These are phyloP conservation scores for Sanghuangporus weigelae DNA, from an alignment of 1,284 basidiomycete species.

Conservation along the genomic window DNA sequence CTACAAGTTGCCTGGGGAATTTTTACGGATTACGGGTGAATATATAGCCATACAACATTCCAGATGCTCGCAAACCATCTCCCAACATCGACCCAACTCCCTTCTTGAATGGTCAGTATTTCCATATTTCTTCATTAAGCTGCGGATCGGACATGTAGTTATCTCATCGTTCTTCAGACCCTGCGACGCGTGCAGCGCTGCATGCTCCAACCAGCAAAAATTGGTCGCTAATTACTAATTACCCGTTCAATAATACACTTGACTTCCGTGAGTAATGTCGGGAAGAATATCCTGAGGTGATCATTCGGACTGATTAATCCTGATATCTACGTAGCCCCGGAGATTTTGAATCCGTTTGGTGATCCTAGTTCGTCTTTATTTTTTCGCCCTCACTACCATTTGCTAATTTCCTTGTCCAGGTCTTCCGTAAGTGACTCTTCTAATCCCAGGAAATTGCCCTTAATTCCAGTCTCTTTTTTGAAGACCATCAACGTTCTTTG, in stretches of 20 bases:
- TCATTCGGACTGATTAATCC: background rate
- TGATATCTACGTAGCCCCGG: slow-evolving; percentile 15
- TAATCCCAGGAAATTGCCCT: background rate
- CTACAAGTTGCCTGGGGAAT: background rate
- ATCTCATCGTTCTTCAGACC: slow-evolving; percentile 29
- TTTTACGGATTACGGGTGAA: background rate
- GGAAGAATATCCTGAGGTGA: background rate
- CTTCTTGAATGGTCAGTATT: slow-evolving; percentile 53
- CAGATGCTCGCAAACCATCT: slow-evolving; percentile 31
- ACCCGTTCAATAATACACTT: slow-evolving; percentile 45
- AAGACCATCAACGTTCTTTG: slow-evolving; percentile 60
- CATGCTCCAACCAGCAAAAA: slow-evolving; percentile 63
- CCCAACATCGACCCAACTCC: slow-evolving; percentile 27
- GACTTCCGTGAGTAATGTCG: slow-evolving; percentile 23
- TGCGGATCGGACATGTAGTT: background rate
- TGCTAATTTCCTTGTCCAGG: slow-evolving; percentile 26
- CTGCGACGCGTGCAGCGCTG: slow-evolving; percentile 49
- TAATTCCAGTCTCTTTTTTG: background rate
- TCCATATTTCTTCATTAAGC: background rate
- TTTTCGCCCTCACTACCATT: background rate
- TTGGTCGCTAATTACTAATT: slow-evolving; percentile 45
- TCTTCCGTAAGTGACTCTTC: slow-evolving; percentile 36
- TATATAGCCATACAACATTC: slow-evolving; percentile 26
- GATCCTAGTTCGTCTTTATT: slow-evolving; percentile 39
- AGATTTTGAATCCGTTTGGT: slow-evolving; percentile 19